Evolutionary conservation across 305 asterid genomes (phyloP).

Genomic region (Euphrasia arctica): DNA sequence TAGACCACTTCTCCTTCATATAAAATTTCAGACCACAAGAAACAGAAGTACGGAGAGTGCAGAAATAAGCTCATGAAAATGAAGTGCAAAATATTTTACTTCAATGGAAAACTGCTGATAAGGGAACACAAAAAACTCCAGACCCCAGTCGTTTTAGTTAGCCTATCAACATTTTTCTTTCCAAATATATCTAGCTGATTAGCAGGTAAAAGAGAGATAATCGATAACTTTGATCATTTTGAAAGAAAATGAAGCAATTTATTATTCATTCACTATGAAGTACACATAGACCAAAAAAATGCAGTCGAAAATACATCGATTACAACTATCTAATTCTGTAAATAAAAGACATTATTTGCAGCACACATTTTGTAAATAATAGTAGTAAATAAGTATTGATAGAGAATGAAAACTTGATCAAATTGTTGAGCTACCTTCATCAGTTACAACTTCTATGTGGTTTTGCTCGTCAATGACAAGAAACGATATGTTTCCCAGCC

Average conservation of each 20-base stretch:
- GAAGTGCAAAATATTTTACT: background rate
- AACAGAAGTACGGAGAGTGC: background rate
- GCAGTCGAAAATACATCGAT: background rate
- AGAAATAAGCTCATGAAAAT: background rate
- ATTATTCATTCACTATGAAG: background rate
- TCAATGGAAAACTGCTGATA: background rate
- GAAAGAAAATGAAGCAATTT: background rate
- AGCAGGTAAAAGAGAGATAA: slow-evolving; percentile 1
- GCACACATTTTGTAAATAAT: slow-evolving; percentile 6
- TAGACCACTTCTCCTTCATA: background rate
- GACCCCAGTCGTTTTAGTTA: background rate
- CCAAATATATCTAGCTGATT: slow-evolving; percentile 5
- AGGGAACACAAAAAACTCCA: slow-evolving; percentile 1
- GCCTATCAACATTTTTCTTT: slow-evolving; percentile 4
- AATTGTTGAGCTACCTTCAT: slow-evolving; percentile 65
- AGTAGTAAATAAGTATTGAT: slow-evolving; percentile 20
- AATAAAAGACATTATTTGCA: background rate
- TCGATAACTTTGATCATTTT: background rate
- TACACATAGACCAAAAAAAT: background rate
- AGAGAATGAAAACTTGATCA: slow-evolving; percentile 26
- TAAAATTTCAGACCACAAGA: background rate
- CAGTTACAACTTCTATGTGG: slow-evolving; percentile 71
- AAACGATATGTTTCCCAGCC: slow-evolving; percentile 97
- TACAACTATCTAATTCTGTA: slow-evolving; percentile 14
- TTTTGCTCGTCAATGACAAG: slow-evolving; percentile 63